Evolutionary conservation across 495 filamentous ascomycete species (phyloP).

Genomic region (Hyaloscypha bicolor): DNA sequence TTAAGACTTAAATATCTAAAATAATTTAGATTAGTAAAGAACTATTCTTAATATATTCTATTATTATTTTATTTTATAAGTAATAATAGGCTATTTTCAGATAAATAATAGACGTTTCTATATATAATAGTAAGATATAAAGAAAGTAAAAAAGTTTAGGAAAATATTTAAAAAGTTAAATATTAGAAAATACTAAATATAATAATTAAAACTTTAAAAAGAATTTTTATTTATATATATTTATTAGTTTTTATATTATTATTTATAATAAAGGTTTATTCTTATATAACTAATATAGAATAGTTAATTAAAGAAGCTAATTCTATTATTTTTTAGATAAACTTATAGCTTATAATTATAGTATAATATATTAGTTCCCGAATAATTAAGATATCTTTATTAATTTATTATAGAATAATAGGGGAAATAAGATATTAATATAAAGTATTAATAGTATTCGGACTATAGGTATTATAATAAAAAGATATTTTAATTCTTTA

Average conservation of each 20-base stretch:
- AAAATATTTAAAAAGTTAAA: too few relatives aligned
- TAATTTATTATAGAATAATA: constrained; percentile 21
- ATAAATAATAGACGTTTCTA: constrained; percentile 20
- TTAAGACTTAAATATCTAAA: constrained; percentile 23
- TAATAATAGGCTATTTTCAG: constrained; percentile 12
- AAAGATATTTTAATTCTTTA: too few relatives aligned
- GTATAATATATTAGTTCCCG: too few relatives aligned
- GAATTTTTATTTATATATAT: constrained; percentile 10
- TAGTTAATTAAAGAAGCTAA: too few relatives aligned
- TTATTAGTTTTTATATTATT: constrained; percentile 10
- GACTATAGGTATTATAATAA: too few relatives aligned
- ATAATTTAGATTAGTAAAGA: constrained; percentile 19
- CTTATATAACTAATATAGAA: constrained; percentile 3
- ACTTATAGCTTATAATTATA: not conserved
- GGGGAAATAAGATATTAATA: constrained; percentile 21
- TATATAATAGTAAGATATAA: not conserved
- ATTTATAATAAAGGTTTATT: constrained; percentile 15
- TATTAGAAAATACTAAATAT: too few relatives aligned
- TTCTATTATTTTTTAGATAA: too few relatives aligned
- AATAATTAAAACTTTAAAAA: constrained; percentile 14
- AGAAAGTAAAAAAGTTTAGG: not conserved
- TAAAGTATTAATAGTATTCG: constrained; percentile 4
- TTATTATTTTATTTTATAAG: too few relatives aligned
- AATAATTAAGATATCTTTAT: constrained; percentile 9
- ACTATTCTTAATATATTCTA: constrained; percentile 19